Percentiles rank a stretch among this genome's conserved stretches.
phyloP scores from a whole-genome alignment of 306 rosid genomes.

The Pyrus betulifolia region DNA sequence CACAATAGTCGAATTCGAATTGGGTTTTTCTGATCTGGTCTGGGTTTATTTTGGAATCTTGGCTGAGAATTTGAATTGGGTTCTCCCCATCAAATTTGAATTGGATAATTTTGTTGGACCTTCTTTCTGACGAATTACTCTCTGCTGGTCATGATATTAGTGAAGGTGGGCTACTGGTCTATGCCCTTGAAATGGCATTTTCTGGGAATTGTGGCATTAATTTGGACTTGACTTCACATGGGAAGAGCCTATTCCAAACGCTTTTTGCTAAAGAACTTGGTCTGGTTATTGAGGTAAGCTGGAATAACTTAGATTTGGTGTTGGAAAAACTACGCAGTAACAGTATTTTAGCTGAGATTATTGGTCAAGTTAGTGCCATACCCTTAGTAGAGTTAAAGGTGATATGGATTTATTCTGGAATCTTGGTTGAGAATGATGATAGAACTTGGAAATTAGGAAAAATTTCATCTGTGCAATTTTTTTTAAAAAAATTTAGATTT shows the following conservation, averaged over 20 bases:
- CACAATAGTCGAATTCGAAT: too few relatives aligned
- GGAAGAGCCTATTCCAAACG: slow-evolving; percentile 59
- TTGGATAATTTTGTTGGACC: slow-evolving; percentile 5
- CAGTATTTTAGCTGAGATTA: slow-evolving; percentile 46
- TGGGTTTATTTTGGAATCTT: too few relatives aligned
- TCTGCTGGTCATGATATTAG: slow-evolving; percentile 94
- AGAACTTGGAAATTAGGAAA: too few relatives aligned
- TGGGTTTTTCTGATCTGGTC: too few relatives aligned
- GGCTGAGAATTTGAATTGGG: too few relatives aligned
- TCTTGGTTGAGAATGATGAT: too few relatives aligned
- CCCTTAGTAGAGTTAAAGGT: slow-evolving; percentile 55
- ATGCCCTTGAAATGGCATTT: slow-evolving; percentile 92
- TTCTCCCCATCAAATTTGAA: too few relatives aligned
- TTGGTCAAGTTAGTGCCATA: slow-evolving; percentile 53
- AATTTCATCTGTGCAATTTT: too few relatives aligned
- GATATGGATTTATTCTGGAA: too few relatives aligned
- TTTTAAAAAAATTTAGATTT: too few relatives aligned
- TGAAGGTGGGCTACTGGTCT: slow-evolving; percentile 77
- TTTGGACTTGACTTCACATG: slow-evolving; percentile 46
- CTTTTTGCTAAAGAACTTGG: slow-evolving; percentile 90
- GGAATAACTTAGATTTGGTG: slow-evolving; percentile 45
- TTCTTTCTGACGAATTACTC: slow-evolving; percentile 55
- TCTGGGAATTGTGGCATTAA: slow-evolving; percentile 67
- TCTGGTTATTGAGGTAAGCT: slow-evolving; percentile 67
- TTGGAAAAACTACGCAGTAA: slow-evolving; percentile 31